These are phyloP conservation scores for Cladosporium sp. DNA, from an alignment of 2,329 filamentous ascomycete species.

Conservation along the genomic window DNA sequence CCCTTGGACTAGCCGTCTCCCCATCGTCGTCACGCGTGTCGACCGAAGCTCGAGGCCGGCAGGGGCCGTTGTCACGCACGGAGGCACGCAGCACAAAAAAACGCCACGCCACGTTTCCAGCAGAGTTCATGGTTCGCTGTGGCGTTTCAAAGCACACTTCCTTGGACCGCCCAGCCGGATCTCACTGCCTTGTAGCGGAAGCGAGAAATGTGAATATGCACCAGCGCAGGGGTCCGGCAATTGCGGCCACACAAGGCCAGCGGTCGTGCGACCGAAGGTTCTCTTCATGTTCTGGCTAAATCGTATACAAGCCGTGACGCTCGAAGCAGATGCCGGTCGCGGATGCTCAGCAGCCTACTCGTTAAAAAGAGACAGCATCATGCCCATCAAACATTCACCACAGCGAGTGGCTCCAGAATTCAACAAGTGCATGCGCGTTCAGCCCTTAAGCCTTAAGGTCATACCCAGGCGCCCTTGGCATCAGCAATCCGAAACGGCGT, in stretches of 20 bases:
- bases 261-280: neutral
- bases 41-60: neutral
- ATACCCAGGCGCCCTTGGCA: neutral
- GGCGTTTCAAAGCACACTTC: neutral
- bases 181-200: neutral
- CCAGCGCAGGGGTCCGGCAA: neutral
- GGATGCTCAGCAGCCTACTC: too few species aligned
- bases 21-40: neutral
- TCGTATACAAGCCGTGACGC: too few species aligned
- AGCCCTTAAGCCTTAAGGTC: neutral
- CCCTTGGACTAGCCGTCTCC: neutral
- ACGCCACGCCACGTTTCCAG: neutral
- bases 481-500: neutral
- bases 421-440: too few species aligned
- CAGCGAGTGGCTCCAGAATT: too few species aligned
- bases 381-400: too few species aligned
- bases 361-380: too few species aligned
- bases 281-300: neutral
- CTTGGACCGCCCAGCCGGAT: constrained; percentile 6
- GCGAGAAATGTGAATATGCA: too few species aligned
- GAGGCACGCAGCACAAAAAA: too few species aligned
- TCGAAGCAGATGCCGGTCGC: too few species aligned
- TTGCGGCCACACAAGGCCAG: too few species aligned
- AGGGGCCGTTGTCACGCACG: too few species aligned
- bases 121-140: neutral